Percentiles rank a stretch among this genome's conserved stretches.
Conservation (phyloP, 169 alveolate genomes). For the Eimeria sp. region DNA sequence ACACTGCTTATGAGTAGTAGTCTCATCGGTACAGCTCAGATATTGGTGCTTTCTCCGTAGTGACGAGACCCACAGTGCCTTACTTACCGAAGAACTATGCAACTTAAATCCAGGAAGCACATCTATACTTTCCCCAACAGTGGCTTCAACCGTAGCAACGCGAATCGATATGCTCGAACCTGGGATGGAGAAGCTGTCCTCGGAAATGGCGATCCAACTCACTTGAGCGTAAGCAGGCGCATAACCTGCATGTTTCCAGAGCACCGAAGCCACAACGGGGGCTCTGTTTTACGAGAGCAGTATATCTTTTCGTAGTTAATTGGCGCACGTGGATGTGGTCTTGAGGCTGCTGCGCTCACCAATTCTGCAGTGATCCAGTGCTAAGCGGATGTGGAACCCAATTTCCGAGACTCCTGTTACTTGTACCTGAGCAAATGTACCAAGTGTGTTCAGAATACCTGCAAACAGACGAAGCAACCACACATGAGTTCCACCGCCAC, state of each 20-base stretch:
- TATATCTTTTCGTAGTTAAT: background rate
- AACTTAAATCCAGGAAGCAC: slow-evolving; percentile 30
- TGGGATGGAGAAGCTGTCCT: slow-evolving; percentile 49
- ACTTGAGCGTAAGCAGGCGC: slow-evolving; percentile 44
- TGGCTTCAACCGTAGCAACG: slow-evolving; percentile 24
- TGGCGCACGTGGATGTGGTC: background rate
- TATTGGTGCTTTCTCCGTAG: background rate
- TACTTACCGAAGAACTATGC: slow-evolving; percentile 34
- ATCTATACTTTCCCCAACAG: slow-evolving; percentile 4
- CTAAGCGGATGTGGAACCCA: slow-evolving; percentile 67
- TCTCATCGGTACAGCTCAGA: background rate
- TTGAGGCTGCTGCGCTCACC: slow-evolving; percentile 45
- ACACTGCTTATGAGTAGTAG: background rate
- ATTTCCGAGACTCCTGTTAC: slow-evolving; percentile 44
- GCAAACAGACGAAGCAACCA: background rate
- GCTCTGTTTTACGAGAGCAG: background rate
- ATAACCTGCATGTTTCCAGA: slow-evolving; percentile 48
- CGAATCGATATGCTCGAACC: slow-evolving; percentile 10
- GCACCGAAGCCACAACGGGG: background rate
- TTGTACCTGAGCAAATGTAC: slow-evolving; percentile 44
- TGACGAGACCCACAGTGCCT: background rate
- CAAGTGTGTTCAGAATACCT: slow-evolving; percentile 33
- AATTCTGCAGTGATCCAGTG: slow-evolving; percentile 54
- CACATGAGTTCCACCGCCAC: background rate
- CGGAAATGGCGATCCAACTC: slow-evolving; percentile 68